Percentiles rank a stretch among this genome's conserved stretches.
phyloP scores from a whole-genome alignment of 768 basidiomycete genomes.

The Lyophyllum decastes region DNA sequence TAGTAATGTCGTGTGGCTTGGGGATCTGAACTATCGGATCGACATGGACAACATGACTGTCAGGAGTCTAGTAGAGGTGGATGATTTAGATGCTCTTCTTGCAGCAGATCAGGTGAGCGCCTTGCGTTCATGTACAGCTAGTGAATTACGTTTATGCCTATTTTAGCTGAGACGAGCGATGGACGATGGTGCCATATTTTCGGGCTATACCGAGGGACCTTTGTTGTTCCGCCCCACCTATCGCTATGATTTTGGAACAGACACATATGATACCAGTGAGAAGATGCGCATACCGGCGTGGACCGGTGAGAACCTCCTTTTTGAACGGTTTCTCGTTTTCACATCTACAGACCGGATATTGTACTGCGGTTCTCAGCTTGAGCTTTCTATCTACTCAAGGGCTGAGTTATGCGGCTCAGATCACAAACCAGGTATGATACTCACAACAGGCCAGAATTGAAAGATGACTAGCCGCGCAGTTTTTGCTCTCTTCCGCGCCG shows the following conservation, averaged over 20 bases:
- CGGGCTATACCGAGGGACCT: slow-evolving; percentile 86
- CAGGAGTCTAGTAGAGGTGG: slow-evolving; percentile 59
- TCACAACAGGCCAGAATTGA: neutral
- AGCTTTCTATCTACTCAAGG: slow-evolving; percentile 78
- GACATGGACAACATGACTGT: slow-evolving; percentile 83
- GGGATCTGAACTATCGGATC: slow-evolving; percentile 95
- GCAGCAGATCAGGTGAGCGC: slow-evolving; percentile 80
- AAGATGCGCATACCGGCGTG: slow-evolving; percentile 96
- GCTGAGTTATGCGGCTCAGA: slow-evolving; percentile 91
- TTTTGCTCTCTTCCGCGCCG: slow-evolving; percentile 78
- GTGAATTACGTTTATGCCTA: slow-evolving; percentile 3
- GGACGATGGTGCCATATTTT: slow-evolving; percentile 72
- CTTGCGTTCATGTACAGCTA: neutral
- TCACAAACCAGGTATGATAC: slow-evolving; percentile 79
- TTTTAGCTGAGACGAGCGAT: slow-evolving; percentile 72
- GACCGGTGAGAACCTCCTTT: slow-evolving; percentile 66
- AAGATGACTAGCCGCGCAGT: slow-evolving; percentile 48
- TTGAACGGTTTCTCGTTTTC: slow-evolving; percentile 1
- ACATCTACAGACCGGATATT: slow-evolving; percentile 82
- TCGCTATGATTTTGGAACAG: slow-evolving; percentile 81
- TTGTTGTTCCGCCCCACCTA: slow-evolving; percentile 94
- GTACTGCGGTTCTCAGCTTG: slow-evolving; percentile 72
- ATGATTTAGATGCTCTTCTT: slow-evolving; percentile 73
- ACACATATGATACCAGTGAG: slow-evolving; percentile 92
- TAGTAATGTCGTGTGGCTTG: slow-evolving; percentile 92